Evolutionary conservation across 768 basidiomycete genomes (phyloP).

Genomic region (Naematelia aurantialba): DNA sequence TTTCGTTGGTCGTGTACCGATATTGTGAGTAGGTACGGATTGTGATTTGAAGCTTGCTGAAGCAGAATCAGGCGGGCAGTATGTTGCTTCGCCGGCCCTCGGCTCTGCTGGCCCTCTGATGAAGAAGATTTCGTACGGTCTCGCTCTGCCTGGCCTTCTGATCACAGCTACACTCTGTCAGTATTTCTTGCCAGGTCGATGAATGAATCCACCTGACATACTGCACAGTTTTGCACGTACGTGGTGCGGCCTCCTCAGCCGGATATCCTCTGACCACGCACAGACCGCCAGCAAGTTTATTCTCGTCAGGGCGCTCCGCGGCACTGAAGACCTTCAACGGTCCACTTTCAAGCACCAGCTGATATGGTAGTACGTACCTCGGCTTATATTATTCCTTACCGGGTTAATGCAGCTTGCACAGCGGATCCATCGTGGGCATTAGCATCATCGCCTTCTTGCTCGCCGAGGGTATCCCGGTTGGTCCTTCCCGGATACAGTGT

Average conservation of each 20-base stretch:
- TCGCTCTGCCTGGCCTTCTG: not conserved
- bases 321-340: not conserved
- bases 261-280: not conserved
- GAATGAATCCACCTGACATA: too few species aligned
- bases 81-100: conserved; percentile 36
- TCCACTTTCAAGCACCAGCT: not conserved
- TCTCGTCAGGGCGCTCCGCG: not conserved
- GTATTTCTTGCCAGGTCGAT: not conserved
- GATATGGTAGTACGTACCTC: not conserved
- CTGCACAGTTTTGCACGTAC: too few species aligned
- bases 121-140: conserved; percentile 25
- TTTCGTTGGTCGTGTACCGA: conserved; percentile 7
- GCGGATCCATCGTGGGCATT: not conserved
- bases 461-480: not conserved
- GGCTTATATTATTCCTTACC: not conserved
- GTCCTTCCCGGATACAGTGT: too few species aligned
- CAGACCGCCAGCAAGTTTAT: not conserved
- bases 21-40: not conserved
- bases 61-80: conserved; percentile 17
- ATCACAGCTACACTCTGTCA: not conserved
- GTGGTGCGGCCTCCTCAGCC: too few species aligned
- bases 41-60: not conserved
- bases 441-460: not conserved
- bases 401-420: not conserved
- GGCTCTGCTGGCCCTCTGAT: conserved; percentile 29